Evolutionary conservation across 768 basidiomycete genomes (phyloP).

Genomic region (Naganishia onofrii): DNA sequence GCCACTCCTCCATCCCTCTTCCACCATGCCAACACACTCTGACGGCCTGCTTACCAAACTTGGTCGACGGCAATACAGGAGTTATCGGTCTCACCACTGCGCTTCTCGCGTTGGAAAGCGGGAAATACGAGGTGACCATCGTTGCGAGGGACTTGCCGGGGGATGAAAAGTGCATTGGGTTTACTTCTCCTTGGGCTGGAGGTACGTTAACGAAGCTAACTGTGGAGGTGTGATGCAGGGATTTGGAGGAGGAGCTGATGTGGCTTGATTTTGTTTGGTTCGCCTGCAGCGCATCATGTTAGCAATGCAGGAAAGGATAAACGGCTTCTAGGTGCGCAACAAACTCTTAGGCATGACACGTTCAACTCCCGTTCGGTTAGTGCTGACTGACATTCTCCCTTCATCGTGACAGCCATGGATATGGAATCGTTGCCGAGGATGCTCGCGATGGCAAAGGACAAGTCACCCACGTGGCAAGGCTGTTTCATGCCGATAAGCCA

Average conservation of each 20-base stretch:
- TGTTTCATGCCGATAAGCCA: slow-evolving; percentile 47
- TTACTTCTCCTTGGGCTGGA: slow-evolving; percentile 43
- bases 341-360: background rate
- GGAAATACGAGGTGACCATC: slow-evolving; percentile 40
- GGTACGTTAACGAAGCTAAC: no score
- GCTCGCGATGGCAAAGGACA: slow-evolving; percentile 39
- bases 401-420: slow-evolving; percentile 18
- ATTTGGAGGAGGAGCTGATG: no score
- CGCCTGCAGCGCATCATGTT: slow-evolving; percentile 52
- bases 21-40: background rate
- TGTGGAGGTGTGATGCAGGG: no score
- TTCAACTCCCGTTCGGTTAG: no score
- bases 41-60: background rate
- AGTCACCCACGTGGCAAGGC: slow-evolving; percentile 30
- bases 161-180: slow-evolving; percentile 43
- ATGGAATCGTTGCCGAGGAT: slow-evolving; percentile 45
- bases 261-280: no score
- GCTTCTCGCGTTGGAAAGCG: slow-evolving; percentile 42
- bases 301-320: slow-evolving; percentile 47
- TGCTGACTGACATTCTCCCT: background rate
- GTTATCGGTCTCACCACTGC: slow-evolving; percentile 53
- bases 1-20: background rate
- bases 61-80: background rate
- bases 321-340: slow-evolving; percentile 40
- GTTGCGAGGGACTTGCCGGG: slow-evolving; percentile 48